A percentile compares a stretch with the other conserved stretches of the same genome.
These are phyloP conservation scores for Blastobotrys mokoenaii DNA, from an alignment of 805 yeast genomes.

Conservation along the genomic window DNA sequence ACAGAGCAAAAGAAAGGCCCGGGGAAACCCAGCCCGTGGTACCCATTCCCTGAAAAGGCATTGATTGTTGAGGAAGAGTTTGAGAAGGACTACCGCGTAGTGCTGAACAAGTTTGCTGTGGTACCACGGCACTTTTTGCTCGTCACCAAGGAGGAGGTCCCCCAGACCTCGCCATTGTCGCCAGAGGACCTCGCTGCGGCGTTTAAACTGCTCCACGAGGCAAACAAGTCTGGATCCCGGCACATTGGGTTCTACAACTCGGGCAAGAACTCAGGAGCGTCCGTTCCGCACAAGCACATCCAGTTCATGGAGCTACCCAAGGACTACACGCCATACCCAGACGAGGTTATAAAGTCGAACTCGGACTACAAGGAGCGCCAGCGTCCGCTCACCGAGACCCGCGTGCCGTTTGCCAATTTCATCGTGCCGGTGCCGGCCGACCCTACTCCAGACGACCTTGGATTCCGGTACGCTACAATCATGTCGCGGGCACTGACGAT, in stretches of 20 bases:
- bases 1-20: constrained; percentile 5
- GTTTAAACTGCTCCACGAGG: constrained; percentile 42
- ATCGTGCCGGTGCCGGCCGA: constrained; percentile 52
- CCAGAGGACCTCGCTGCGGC: constrained; percentile 62
- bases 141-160: constrained; percentile 64
- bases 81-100: constrained; percentile 45
- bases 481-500: constrained; percentile 65
- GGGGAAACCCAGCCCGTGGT: constrained; percentile 53
- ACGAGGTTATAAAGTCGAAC: constrained; percentile 16
- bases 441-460: constrained; percentile 46
- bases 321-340: constrained; percentile 35
- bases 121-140: constrained; percentile 70
- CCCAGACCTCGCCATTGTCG: constrained; percentile 64
- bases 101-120: constrained; percentile 83
- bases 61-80: constrained; percentile 50
- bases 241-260: constrained; percentile 84
- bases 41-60: constrained; percentile 61
- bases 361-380: constrained; percentile 20
- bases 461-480: constrained; percentile 62
- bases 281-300: constrained; percentile 86
- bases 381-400: constrained; percentile 55
- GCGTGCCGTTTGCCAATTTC: constrained; percentile 73
- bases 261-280: constrained; percentile 88
- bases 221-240: constrained; percentile 38
- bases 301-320: constrained; percentile 73